Evolutionary conservation across 1,284 basidiomycete genomes (phyloP).

Genomic region (Heliocybe sulcata): DNA sequence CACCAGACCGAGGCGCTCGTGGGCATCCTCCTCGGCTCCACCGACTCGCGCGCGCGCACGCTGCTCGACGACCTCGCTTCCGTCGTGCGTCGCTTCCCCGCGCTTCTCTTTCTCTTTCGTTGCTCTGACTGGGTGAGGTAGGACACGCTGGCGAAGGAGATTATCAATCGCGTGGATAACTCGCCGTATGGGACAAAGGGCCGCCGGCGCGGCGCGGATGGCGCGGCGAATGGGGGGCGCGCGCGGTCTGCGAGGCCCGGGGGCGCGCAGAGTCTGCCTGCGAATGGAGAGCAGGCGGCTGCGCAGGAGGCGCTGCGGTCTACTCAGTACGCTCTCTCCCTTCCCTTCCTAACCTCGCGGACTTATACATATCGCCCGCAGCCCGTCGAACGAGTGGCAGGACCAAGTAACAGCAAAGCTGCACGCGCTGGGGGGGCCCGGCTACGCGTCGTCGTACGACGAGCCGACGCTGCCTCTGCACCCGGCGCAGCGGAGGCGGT

Average conservation of each 20-base stretch:
- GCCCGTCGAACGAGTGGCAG: conserved; percentile 79
- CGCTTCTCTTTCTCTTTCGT: conserved; percentile 4
- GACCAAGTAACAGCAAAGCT: conserved; percentile 41
- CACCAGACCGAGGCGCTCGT: conserved; percentile 84
- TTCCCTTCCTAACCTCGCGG: conserved; percentile 2
- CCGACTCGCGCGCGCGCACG: conserved; percentile 55
- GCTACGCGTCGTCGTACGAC: neutral
- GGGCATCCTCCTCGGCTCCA: conserved; percentile 65
- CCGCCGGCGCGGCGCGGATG: conserved; percentile 29
- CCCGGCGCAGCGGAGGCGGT: conserved; percentile 11
- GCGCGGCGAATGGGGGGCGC: conserved; percentile 14
- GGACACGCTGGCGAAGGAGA: conserved; percentile 69
- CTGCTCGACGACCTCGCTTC: conserved; percentile 52
- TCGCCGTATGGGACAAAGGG: conserved; percentile 71
- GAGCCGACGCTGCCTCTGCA: conserved; percentile 5
- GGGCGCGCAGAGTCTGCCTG: too few species aligned
- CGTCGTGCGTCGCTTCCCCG: conserved; percentile 19
- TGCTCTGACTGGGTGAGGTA: conserved; percentile 18
- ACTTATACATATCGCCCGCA: conserved; percentile 18
- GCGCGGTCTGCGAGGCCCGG: too few species aligned
- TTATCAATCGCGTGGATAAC: conserved; percentile 68
- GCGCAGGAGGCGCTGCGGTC: conserved; percentile 26
- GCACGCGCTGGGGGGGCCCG: neutral
- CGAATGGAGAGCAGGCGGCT: conserved; percentile 9
- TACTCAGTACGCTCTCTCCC: conserved; percentile 39